Conservation (phyloP, 2,329 filamentous ascomycete genomes). For the Elsinoe ampelina region DNA sequence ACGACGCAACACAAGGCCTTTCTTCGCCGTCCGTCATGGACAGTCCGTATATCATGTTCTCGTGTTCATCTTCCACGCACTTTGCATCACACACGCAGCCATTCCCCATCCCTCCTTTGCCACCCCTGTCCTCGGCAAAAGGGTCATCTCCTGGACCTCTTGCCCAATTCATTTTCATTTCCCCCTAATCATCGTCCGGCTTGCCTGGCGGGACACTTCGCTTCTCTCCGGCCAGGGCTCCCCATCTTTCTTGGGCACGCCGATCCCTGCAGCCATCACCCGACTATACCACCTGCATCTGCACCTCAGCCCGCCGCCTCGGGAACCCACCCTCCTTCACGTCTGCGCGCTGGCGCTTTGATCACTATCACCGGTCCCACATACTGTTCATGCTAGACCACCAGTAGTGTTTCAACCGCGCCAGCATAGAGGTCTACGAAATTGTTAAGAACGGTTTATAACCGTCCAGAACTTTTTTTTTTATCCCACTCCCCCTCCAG, state of each 20-base stretch:
- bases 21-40: conserved; percentile 6
- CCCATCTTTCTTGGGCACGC: background rate
- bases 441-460: conserved; percentile 4
- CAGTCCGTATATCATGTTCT: background rate
- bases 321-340: background rate
- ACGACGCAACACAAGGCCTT: conserved; percentile 10
- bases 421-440: background rate
- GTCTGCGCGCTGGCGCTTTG: conserved; percentile 6
- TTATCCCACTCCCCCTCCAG: background rate
- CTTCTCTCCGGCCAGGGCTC: background rate
- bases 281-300: conserved; percentile 8
- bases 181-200: background rate
- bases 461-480: conserved; percentile 7
- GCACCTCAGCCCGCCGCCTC: background rate
- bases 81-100: background rate
- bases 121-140: background rate
- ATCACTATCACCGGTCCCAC: conserved; percentile 1
- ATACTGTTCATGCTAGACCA: conserved; percentile 6
- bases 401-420: background rate
- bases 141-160: background rate
- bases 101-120: background rate
- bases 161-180: background rate
- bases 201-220: background rate
- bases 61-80: background rate
- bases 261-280: conserved; percentile 9